Base-by-base conservation (phyloP, 768 basidiomycete species). In the Amanita thiersii region DNA sequence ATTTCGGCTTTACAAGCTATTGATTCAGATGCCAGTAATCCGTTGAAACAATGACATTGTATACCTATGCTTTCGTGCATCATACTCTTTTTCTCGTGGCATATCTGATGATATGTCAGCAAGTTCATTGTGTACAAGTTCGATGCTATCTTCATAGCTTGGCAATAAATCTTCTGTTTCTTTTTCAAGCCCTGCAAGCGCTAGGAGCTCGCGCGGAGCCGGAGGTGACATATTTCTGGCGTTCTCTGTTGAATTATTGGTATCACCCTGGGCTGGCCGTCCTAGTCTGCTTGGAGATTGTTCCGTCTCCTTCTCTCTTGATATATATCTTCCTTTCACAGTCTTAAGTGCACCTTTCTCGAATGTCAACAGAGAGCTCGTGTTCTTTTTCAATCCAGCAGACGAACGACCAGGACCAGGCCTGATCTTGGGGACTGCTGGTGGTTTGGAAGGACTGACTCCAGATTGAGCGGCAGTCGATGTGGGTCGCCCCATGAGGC, bases 321-420 rank as follows among this genome's bases (percentile, higher is more conserved):
- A 48, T 21, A 45, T 42, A 44, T 65, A 68, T 21, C 59, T 70
- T 8, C 72, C 72, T 50, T 72, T 76, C 44, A 76, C 56, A 3
- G 66, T 72, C 48, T 70, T 73, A 21, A 77, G 50, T 8, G 55
- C 49, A 23, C 79, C 77, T 51, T 75, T 80, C 5, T 68, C 57
- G 14, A 63, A 66, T 4, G 70, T 77, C 40, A 81, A 59, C 9
- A 80, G 56, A 11, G 80, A 79, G 44, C 70, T 76, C 21, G 61
- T 65, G 35, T 58, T 67, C 42, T 61, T 69, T 36, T 45, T 54
- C 23, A 72, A 44, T 5, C 72, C 69, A 18, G 60, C 49, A 9
- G 77, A 75, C 3, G 71, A 70, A 21, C 69, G 69, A 20, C 72
- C 70, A 18, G 73, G 72, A n/a, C 72, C 75, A 26, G 75, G 66